phyloP scores from a whole-genome alignment of 768 basidiomycete species.

The Mycena galopus region DNA sequence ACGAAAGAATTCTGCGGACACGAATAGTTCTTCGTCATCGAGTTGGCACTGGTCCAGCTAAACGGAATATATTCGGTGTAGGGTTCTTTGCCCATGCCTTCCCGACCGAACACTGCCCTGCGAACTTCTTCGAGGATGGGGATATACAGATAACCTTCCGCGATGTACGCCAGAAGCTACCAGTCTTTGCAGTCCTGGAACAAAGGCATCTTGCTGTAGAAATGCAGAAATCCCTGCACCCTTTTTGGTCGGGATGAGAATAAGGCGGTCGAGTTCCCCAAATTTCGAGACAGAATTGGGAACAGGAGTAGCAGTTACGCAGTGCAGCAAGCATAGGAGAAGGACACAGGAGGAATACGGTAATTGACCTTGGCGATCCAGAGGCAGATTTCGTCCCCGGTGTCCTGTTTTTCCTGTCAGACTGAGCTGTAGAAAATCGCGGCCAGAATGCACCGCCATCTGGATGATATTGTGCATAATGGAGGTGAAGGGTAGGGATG shows the following conservation, averaged over 20 bases:
- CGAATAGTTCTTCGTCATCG: background rate
- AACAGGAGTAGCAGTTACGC: background rate
- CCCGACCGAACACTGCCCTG: background rate
- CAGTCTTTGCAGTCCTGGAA: background rate
- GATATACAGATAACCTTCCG: background rate
- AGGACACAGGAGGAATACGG: background rate
- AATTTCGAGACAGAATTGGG: background rate
- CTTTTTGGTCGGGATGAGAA: background rate
- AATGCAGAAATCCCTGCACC: background rate
- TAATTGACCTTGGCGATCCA: background rate
- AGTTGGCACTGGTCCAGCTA: background rate
- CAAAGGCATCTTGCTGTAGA: background rate
- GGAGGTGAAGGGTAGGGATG: background rate
- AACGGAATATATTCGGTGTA: background rate
- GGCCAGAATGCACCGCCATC: background rate
- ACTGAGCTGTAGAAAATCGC: background rate
- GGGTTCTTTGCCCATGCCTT: background rate
- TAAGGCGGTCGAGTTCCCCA: background rate
- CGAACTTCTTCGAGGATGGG: background rate
- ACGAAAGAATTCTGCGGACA: background rate
- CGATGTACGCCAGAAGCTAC: background rate
- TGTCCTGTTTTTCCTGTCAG: background rate
- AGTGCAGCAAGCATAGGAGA: background rate
- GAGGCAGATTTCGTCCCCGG: background rate
- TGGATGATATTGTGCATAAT: background rate